phyloP scores from a whole-genome alignment of 345 rosid genomes.

The Excoecaria agallocha region DNA sequence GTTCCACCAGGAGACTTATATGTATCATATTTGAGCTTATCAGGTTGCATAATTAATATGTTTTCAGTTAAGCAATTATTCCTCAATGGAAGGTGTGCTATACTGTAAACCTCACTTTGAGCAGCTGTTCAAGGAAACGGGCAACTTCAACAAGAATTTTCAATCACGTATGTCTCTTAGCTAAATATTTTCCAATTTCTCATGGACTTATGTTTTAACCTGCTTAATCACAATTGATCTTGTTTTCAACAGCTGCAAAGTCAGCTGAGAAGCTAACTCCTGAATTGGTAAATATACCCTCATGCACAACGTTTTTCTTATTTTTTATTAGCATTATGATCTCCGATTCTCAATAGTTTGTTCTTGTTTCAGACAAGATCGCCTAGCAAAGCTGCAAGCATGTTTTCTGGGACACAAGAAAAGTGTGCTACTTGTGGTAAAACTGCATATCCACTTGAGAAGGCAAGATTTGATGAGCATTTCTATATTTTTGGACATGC shows the following conservation, averaged over 20 bases:
- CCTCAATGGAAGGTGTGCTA: slow-evolving; percentile 96
- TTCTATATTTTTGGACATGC: background rate
- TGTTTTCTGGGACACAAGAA: slow-evolving; percentile 97
- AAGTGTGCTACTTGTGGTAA: slow-evolving; percentile 94
- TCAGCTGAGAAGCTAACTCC: slow-evolving; percentile 84
- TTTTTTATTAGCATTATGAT: background rate
- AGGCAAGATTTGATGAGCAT: slow-evolving; percentile 46
- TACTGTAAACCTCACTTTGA: slow-evolving; percentile 98
- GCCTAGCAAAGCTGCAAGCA: slow-evolving; percentile 89
- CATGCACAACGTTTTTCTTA: slow-evolving; percentile 15
- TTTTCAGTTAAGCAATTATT: slow-evolving; percentile 81
- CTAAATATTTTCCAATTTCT: background rate
- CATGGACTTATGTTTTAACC: slow-evolving; percentile 5
- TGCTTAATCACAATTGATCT: slow-evolving; percentile 32
- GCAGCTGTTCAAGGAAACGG: slow-evolving; percentile 94
- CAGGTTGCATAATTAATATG: slow-evolving; percentile 20
- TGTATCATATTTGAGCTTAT: slow-evolving; percentile 10
- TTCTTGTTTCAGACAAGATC: slow-evolving; percentile 72
- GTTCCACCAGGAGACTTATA: background rate
- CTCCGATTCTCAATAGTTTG: slow-evolving; percentile 30
- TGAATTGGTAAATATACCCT: slow-evolving; percentile 61
- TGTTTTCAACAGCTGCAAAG: slow-evolving; percentile 68
- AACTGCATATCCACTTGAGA: slow-evolving; percentile 97
- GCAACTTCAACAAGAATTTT: slow-evolving; percentile 90
- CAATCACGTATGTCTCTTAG: slow-evolving; percentile 66